Evolutionary conservation across 2,329 filamentous ascomycete species (phyloP), one percentile per base, ranked within the genome.

Genomic region (Xylariaceae sp.): DNA sequence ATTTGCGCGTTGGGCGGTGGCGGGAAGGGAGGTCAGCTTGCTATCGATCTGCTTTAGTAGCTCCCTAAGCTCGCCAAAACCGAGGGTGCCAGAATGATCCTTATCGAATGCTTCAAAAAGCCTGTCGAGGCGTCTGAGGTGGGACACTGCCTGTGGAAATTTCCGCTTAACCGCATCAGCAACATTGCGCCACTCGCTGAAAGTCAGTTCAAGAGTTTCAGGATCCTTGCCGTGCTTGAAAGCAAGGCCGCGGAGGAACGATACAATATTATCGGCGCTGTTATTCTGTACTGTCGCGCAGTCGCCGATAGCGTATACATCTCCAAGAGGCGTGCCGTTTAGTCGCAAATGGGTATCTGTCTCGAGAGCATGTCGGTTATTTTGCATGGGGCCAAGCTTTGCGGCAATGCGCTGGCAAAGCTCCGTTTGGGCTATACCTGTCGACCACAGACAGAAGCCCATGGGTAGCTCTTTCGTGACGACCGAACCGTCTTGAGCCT

Each of bases 211-310:
- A 54, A 97, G 79, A n/a, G 84, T 88, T 69, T 95, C 85, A 0
- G 92, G 92, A 65, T 97, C 88, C 65, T 88, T 87, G 68, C 92
- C 92, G 60, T 88, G 89, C 71, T 96, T 92, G 85, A 88, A 96
- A 9, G 94, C 91, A 2, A 95, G 79, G 15, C 85, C 89, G 57
- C 91, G 90, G 10, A 99, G 80, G 73, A 97, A 99, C 18, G 84
- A 87, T 45, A 96, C 80, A 63, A 99, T 86, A 73, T 96, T 87
- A 67, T 95, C 89, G 2, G 92, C 89, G 1, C 97, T 79, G 63
- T 99, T 99, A 76, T 99, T 99, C 68, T 99, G 95, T 0, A 99
- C 92, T 0, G 95, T 99, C 6, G 89, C 80, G 74, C 94, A 97
- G 73, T 99, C 94, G 13, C 94, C 94, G 58, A 99, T 91, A 45